phyloP scores from a whole-genome alignment of 2,329 filamentous ascomycete genomes.

The Xylariomycetidae sp. region DNA sequence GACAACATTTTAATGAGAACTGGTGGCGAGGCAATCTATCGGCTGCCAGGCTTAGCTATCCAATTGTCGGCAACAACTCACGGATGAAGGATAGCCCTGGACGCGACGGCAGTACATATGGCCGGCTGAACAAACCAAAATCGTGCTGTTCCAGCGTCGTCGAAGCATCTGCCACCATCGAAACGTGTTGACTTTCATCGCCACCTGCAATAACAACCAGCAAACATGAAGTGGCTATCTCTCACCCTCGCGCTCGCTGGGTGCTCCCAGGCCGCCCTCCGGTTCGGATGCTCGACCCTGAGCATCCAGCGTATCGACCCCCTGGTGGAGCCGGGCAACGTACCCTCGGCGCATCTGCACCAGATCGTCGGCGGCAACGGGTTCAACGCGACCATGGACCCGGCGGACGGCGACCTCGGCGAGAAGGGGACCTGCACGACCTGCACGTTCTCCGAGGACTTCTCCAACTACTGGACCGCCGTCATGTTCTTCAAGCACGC shows the following conservation, averaged over 20 bases:
- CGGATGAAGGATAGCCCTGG: too few species aligned
- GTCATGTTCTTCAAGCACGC: constrained; percentile 26
- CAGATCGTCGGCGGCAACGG: constrained; percentile 28
- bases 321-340: constrained; percentile 23
- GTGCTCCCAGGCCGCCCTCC: constrained; percentile 24
- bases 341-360: constrained; percentile 25
- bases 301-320: constrained; percentile 26
- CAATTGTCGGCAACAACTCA: too few species aligned
- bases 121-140: too few species aligned
- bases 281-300: constrained; percentile 25
- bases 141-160: too few species aligned
- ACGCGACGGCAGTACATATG: too few species aligned
- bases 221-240: constrained; percentile 24
- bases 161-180: too few species aligned
- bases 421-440: constrained; percentile 24
- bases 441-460: constrained; percentile 26
- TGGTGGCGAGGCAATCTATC: too few species aligned
- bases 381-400: constrained; percentile 26
- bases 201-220: too few species aligned
- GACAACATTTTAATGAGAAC: too few species aligned
- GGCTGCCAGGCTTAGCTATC: too few species aligned
- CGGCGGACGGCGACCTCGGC: constrained; percentile 18
- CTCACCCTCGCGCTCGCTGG: constrained; percentile 18
- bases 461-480: constrained; percentile 27
- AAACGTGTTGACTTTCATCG: too few species aligned